Percentiles rank a stretch among this genome's conserved stretches.
These are phyloP conservation scores for Ceriops decandra DNA, from an alignment of 345 rosid genomes.

Conservation along the genomic window DNA sequence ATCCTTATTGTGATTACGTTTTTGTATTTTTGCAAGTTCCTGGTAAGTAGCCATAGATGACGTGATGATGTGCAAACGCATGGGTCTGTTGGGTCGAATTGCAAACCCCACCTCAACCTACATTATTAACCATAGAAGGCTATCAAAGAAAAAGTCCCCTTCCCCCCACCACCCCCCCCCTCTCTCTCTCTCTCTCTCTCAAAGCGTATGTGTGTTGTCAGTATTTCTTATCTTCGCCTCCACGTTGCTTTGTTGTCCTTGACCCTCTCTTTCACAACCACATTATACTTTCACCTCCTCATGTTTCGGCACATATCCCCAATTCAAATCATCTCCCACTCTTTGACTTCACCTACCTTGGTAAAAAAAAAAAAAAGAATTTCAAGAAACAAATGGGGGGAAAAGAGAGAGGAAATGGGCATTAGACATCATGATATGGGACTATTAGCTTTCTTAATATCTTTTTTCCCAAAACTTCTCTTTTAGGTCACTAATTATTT, in stretches of 20 bases:
- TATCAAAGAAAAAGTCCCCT: constrained; percentile 1
- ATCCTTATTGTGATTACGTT: not conserved
- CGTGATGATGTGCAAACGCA: constrained; percentile 17
- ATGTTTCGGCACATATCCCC: constrained; percentile 29
- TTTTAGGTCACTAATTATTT: constrained; percentile 14
- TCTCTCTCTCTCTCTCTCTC: not conserved
- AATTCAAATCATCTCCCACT: constrained; percentile 23
- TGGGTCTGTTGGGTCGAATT: constrained; percentile 32
- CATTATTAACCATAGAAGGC: constrained; percentile 15
- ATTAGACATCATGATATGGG: not conserved
- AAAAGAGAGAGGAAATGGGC: not conserved
- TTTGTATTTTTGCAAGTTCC: not conserved
- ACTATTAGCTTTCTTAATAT: constrained; percentile 7
- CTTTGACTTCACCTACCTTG: constrained; percentile 9
- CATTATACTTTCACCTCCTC: not conserved
- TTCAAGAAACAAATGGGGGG: not conserved
- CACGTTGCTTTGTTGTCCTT: constrained; percentile 27
- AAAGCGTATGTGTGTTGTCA: constrained; percentile 17
- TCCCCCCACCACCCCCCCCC: not conserved
- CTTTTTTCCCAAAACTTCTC: constrained; percentile 4
- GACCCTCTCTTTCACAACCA: constrained; percentile 1
- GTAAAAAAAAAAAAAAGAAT: not conserved
- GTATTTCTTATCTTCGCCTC: constrained; percentile 38
- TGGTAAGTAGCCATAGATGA: not conserved
- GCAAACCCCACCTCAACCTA: constrained; percentile 27